Evolutionary conservation across 257 asterid species (phyloP), one percentile per base, ranked within the genome.

Genomic region (Solanum sitiens): DNA sequence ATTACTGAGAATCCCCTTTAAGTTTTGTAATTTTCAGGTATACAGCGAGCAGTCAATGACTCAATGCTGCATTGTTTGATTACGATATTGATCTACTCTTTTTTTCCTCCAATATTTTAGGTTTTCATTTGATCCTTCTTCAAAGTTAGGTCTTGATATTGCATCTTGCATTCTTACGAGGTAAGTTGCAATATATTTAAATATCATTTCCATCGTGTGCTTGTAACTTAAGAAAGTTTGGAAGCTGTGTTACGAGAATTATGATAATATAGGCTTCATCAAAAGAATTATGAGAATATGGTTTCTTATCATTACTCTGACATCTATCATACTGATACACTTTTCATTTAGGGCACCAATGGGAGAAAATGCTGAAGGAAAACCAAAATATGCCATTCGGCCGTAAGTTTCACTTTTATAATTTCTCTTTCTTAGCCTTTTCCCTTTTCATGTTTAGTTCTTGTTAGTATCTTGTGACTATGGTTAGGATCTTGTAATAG

Each of bases 91-190:
- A 85, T 72, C 74, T 84, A 63, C 89, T 90, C 88, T 68, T 82
- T 56, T 35, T 86, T 74, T 88, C 83, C 77, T 73, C 35, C 39
- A 14, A 84, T n/a, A 87, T 92, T 89, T 68, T 91, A 97, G 99
- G 93, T 95, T 97, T 93, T 93, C 98, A 30, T 95, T 95, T 92
- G 98, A 97, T 88, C 97, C 99, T 63, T 89, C 91, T 87, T 83
- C 47, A 56, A 97, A 94, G 94, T 92, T 95, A 45, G 99, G 99
- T 80, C 98, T 97, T 89, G 93, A 95, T 94, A 94, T 95, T 89
- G 98, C 99, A 80, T 97, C 99, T 82, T 97, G 98, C 93, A 65
- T 97, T 82, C 87, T 96, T 84, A 96, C 98, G 3, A 94, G 99
- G 99, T 96, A 91, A 80, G 82, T 89, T 70, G 12, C 70, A 72